Percentiles rank a stretch among this genome's conserved stretches.
Evolutionary conservation across 192 early-diverging fungal genomes (phyloP).

Genomic region (Pecoramyces ruminantium): DNA sequence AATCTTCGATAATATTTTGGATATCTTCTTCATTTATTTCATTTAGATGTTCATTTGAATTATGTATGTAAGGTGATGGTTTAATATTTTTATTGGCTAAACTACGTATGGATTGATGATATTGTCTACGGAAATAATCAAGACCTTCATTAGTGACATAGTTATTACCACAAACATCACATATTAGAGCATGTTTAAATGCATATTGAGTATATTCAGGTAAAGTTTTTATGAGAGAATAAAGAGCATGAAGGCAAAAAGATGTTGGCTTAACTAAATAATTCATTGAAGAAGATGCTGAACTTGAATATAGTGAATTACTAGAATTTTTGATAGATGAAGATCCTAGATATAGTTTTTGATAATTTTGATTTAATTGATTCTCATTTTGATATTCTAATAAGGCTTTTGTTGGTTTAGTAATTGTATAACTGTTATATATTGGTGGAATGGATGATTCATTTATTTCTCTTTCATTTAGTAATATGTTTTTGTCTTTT

Average conservation of each 20-base stretch:
- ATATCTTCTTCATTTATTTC: background rate
- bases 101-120: background rate
- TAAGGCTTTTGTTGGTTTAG: background rate
- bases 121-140: background rate
- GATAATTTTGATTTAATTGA: background rate
- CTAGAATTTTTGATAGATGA: background rate
- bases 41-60: background rate
- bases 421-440: background rate
- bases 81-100: background rate
- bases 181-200: background rate
- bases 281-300: background rate
- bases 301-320: background rate
- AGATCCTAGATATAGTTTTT: background rate
- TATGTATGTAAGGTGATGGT: background rate
- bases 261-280: background rate
- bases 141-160: background rate
- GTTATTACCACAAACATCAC: background rate
- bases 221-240: background rate
- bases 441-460: background rate
- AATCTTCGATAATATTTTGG: background rate
- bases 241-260: background rate
- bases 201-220: background rate
- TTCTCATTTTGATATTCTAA: background rate
- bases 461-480: background rate
- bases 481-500: background rate